Conservation (phyloP, 2,329 filamentous ascomycete species). For the Kalmusia sp. region DNA sequence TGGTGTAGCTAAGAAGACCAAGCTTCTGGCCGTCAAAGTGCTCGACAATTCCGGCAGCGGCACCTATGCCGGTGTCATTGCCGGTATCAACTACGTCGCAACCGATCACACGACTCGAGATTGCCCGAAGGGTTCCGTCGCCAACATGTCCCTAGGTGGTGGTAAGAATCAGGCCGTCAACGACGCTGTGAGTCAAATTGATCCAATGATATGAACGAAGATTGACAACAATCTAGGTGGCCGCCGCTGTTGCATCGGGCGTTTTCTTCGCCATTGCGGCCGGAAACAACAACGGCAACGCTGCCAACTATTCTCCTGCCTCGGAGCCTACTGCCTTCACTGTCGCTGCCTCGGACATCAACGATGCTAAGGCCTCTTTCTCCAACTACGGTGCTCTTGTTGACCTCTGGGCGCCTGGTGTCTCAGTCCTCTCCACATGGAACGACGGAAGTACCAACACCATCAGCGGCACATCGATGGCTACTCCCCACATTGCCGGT, state of each 20-base stretch:
- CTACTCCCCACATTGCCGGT: conserved; percentile 72
- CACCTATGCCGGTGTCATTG: conserved; percentile 27
- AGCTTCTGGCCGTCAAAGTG: conserved; percentile 46
- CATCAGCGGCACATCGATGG: conserved; percentile 70
- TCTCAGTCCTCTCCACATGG: conserved; percentile 54
- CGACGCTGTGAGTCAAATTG: conserved; percentile 21
- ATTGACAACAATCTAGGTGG: conserved; percentile 26
- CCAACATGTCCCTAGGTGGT: conserved; percentile 39
- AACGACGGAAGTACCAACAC: conserved; percentile 48
- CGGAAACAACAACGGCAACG: conserved; percentile 42
- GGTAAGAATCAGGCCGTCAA: conserved; percentile 28
- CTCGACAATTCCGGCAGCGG: conserved; percentile 36
- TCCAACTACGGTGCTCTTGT: conserved; percentile 46
- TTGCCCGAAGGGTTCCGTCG: conserved; percentile 32
- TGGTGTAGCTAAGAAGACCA: conserved; percentile 44
- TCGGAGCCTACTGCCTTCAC: conserved; percentile 46
- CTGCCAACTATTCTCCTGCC: conserved; percentile 39
- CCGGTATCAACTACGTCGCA: conserved; percentile 27
- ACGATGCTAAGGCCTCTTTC: conserved; percentile 39
- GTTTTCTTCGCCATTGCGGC: conserved; percentile 48
- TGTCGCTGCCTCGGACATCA: conserved; percentile 44
- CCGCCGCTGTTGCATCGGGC: conserved; percentile 39
- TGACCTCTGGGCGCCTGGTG: conserved; percentile 48
- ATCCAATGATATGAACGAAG: too few relatives aligned
- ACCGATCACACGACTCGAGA: conserved; percentile 20